Base-by-base conservation (phyloP, 257 asterid species). In the Thymus quinquecostatus region DNA sequence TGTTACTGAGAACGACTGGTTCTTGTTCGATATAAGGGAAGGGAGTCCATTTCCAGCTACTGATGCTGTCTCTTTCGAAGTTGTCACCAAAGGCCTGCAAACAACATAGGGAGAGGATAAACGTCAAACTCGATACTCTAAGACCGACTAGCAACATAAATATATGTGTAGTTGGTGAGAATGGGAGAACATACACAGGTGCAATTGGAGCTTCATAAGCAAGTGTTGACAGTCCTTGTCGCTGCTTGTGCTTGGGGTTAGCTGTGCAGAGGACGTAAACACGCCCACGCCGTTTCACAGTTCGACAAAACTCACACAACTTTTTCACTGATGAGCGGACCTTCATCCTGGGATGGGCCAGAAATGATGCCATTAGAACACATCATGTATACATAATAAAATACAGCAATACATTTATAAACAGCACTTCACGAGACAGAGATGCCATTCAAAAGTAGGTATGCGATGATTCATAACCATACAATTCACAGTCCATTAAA, bases 241-340 rank as follows among this genome's bases (percentile, higher is more conserved):
- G 80, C 83, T 95, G 98, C 88, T 95, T 95, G 83, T 95, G 99
- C 89, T 95, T 95, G 68, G 98, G 98, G 82, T 89, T 92, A 41
- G 86, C 92, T 9, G 98, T 38, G 81, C 99, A 95, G 69, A 91
- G 60, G 47, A 92, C 92, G 68, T 89, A 95, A 34, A 95, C 93
- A 29, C 97, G 91, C 73, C 98, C 97, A 34, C 96, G 96, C 41
- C 99, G 86, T 77, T 92, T 95, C 78, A 92, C 84, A 5, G 92
- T 87, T 61, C 88, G 84, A 72, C 99, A 95, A 76, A 82, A 91
- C 85, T 86, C 98, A 8, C 99, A 95, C 93, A 95, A 64, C 78
- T 92, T 95, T 80, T 95, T 95, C 60, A 95, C 99, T 14, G 99
- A 89, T 13, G 99, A 86, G 44, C 98, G 90, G 49, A 94, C 98